Evolutionary conservation across 1,139 yeast genomes (phyloP), one percentile per base, ranked within the genome.

Genomic region (Kodamaea sp.): DNA sequence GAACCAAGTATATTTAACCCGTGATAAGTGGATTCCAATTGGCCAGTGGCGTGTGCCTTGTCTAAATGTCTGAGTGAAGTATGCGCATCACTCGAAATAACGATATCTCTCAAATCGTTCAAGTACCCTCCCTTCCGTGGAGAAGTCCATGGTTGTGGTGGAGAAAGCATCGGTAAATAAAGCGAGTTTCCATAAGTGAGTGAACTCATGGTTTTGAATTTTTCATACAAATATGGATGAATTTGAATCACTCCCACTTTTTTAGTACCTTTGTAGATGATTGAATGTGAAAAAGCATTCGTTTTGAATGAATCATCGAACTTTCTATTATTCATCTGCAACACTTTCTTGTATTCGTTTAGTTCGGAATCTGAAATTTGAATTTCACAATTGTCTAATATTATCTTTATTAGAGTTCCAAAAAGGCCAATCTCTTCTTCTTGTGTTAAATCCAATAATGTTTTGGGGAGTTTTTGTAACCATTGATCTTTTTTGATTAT

Each of bases 121-220:
- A 68, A 47, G 42, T 53, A 70, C 0, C 75, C 77, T 1, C 77
- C 77, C 11, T 47, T 46, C 1, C 34, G 42, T 0, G 72, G 69
- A 6, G 58, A 43, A 0, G 45, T 47, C 76, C 76, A 71, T 5
- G 55, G 56, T 38, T 55, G 55, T 0, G 77, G 75, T 3, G 71
- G 67, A 29, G 53, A 49, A 8, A 71, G 36, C 73, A 70, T 67
- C 1, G 77, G 77, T 3, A 70, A 46, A 32, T 39, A 51, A n/a
- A 58, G 39, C 1, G 55, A 44, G 24, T 50, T 52, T 11, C 49
- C 38, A 20, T 40, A 48, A 5, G 55, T 39, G 4, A 54, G 34
- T 1, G 49, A 42, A 24, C 45, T 46, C 26, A 45, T 43, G 7
- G 41, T 28, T 11, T 47, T 48, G 40, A 57, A 49, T 27, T 53